These are phyloP conservation scores for Haplosporangium sp. DNA, from an alignment of 371 early-diverging fungal genomes.

Conservation along the genomic window DNA sequence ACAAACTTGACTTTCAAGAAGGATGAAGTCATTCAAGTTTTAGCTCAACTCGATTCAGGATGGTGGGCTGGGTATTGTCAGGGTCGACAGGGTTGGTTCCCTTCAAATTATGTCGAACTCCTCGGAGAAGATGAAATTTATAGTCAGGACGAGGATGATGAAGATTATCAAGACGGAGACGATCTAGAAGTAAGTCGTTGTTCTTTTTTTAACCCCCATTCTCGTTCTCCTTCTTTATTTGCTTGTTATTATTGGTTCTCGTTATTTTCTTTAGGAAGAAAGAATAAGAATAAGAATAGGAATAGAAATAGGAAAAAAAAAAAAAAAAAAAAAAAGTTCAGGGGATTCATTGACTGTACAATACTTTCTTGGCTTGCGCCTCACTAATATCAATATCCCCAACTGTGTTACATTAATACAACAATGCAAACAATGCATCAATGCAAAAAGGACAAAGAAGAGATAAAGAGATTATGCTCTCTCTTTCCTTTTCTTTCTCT, in stretches of 20 bases:
- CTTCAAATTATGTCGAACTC: slow-evolving; percentile 57
- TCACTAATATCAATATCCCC: too few relatives aligned
- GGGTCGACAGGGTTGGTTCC: slow-evolving; percentile 88
- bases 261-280: too few relatives aligned
- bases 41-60: slow-evolving; percentile 85
- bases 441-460: too few relatives aligned
- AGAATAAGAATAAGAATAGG: neutral
- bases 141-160: slow-evolving; percentile 35
- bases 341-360: too few relatives aligned
- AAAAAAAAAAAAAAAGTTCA: too few relatives aligned
- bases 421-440: too few relatives aligned
- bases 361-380: too few relatives aligned
- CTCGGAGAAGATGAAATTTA: slow-evolving; percentile 34
- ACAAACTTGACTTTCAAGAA: slow-evolving; percentile 76
- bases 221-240: neutral
- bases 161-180: slow-evolving; percentile 24
- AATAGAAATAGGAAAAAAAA: too few relatives aligned
- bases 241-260: too few relatives aligned
- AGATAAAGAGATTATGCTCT: too few relatives aligned
- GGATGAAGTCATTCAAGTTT: slow-evolving; percentile 85
- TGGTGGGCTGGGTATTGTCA: slow-evolving; percentile 92
- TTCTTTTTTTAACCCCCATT: neutral
- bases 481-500: too few relatives aligned
- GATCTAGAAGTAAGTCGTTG: slow-evolving; percentile 36
- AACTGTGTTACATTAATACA: too few relatives aligned